Evolutionary conservation across 306 rosid genomes (phyloP), one percentile per base, ranked within the genome.

Genomic region (Gynostemma pentaphyllum): DNA sequence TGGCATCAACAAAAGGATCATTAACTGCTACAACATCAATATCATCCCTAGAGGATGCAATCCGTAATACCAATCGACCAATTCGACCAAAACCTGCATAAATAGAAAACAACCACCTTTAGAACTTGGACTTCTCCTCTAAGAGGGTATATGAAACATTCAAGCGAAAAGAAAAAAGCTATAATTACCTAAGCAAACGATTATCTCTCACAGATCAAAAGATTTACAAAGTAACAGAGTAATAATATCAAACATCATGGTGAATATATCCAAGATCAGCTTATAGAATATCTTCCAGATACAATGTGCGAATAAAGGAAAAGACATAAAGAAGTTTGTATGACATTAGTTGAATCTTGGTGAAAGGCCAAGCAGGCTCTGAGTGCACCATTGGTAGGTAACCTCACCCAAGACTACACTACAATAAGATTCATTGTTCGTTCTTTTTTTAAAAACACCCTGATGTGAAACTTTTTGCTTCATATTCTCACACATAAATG

Each of bases 31-130:
- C 87, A 51, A 92, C 90, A 54, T 88, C 95, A 32, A 92, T 76
- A 80, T 88, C 99, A 86, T 86, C 99, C 73, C 99, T 74, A 28
- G 73, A 61, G 75, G 76, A 59, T 22, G 99, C 99, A 59, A 92
- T 72, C 18, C 99, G 90, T 44, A 92, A 71, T 53, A 92, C 96
- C 88, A 92, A 78, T 77, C 99, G 83, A 74, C 99, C 99, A 76
- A 92, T 92, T 29, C 99, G 86, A 68, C 99, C 99, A 79, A 92
- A 92, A 65, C 99, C 99, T 91, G 78, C 63, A 60, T 21, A 16
- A 29, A 0, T 21, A 11, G 29, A 27, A 47, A 64, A 27, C 13
- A 64, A 45, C 27, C 12, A 19, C 18, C 55, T 28, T 1, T 9
- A 45, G 19, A 45, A 45, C 36, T 40, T 15, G 13, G 1, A 11